Evolutionary conservation across 2,329 filamentous ascomycete genomes (phyloP), one percentile per base, ranked within the genome.

Genomic region (Ophiostoma quercus): DNA sequence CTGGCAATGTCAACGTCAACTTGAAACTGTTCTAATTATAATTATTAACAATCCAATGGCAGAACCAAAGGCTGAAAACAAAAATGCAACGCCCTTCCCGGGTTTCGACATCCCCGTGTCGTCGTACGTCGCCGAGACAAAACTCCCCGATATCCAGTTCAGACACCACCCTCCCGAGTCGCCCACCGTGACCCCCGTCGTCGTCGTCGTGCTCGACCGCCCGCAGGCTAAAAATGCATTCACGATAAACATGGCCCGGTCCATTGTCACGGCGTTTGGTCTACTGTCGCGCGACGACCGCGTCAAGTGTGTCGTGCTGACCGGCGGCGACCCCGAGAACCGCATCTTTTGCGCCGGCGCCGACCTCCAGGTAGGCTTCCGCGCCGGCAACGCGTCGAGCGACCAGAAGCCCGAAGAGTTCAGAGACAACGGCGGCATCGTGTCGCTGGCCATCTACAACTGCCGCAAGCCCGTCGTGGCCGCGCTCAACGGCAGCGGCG

Each of bases 151-250:
- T 54, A 79, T 87, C 74, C 79, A 77, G 66, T 76, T 86, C 75
- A 80, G 80, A 65, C 84, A 87, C 74, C 79, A 84, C 73, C 84
- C 84, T 0, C 71, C 77, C 2, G 78, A 79, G 9, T 86, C 88
- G 0, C 77, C 83, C 12, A 79, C 82, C 2, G 83, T 85, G 16
- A 90, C 88, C 0, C 84, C 84, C 19, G 83, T 90, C 68, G 82
- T 92, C 67, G 77, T 91, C 72, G 77, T 91, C 43, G 85, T 85
- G 1, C 83, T 92, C 57, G 82, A 90, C 79, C 86, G 90, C 22
- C 90, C 89, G 0, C 77, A 80, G 12, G 86, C 87, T 71, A 83
- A 88, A 79, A 92, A 92, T 83, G 89, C 87, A 71, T 91, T 92
- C 78, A 91, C 88, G 2, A 80, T 83, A 25, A 81, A 79, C 16